These are phyloP conservation scores for Trametes cubensis DNA, from an alignment of 768 basidiomycete species.

Conservation along the genomic window DNA sequence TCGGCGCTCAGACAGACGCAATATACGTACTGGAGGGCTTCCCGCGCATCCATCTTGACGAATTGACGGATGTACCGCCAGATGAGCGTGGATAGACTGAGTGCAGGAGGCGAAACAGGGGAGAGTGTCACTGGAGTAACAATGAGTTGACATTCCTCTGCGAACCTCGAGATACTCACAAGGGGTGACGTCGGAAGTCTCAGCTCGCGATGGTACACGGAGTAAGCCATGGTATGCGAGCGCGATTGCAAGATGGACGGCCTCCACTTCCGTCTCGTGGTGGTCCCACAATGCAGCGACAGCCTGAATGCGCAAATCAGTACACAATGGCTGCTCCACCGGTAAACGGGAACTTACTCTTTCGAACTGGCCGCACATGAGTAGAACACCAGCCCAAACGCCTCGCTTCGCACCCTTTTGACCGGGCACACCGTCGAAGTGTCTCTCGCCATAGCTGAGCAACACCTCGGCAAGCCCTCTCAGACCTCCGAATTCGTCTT, in stretches of 20 bases:
- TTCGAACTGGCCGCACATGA: slow-evolving; percentile 95
- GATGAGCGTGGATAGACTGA: slow-evolving; percentile 82
- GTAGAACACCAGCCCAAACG: slow-evolving; percentile 79
- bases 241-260: slow-evolving; percentile 90
- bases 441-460: slow-evolving; percentile 76
- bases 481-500: slow-evolving; percentile 79
- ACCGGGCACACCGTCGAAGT: slow-evolving; percentile 71
- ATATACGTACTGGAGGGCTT: slow-evolving; percentile 94
- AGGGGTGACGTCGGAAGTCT: slow-evolving; percentile 83
- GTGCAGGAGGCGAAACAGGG: slow-evolving; percentile 65
- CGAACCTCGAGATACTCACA: slow-evolving; percentile 48
- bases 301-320: slow-evolving; percentile 52
- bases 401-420: slow-evolving; percentile 63
- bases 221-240: slow-evolving; percentile 92
- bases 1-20: slow-evolving; percentile 80
- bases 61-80: slow-evolving; percentile 95
- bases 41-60: slow-evolving; percentile 88
- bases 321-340: neutral
- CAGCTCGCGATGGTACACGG: slow-evolving; percentile 77
- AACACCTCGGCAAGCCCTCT: slow-evolving; percentile 74
- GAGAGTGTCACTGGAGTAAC: slow-evolving; percentile 61
- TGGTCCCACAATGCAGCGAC: slow-evolving; percentile 90
- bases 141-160: neutral
- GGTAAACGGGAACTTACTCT: slow-evolving; percentile 51
- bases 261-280: slow-evolving; percentile 86